Percentiles rank a stretch among this genome's conserved stretches.
Conservation (phyloP, 148 eudicot species). For the Silene conica region DNA sequence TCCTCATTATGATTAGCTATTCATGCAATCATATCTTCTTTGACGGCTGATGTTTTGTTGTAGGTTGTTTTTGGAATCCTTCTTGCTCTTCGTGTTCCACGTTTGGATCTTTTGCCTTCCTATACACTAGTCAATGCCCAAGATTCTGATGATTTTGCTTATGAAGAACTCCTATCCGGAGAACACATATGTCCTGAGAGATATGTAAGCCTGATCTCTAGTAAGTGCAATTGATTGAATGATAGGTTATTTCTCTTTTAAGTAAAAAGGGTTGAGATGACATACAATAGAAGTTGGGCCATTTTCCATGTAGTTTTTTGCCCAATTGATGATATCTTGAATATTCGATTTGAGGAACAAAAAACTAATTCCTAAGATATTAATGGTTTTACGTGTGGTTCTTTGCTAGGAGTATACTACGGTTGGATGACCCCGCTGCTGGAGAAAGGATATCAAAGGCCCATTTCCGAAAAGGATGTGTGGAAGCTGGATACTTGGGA, state of each 20-base stretch:
- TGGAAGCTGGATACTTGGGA: slow-evolving; percentile 90
- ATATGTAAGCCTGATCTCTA: slow-evolving; percentile 50
- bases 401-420: slow-evolving; percentile 2
- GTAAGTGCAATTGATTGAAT: slow-evolving; percentile 33
- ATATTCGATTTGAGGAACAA: too few relatives aligned
- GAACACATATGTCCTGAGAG: slow-evolving; percentile 79
- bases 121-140: slow-evolving; percentile 45
- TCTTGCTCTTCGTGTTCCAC: slow-evolving; percentile 3
- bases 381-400: not conserved
- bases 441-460: slow-evolving; percentile 55
- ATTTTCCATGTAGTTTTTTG: not conserved
- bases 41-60: not conserved
- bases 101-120: slow-evolving; percentile 41
- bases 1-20: not conserved
- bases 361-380: too few relatives aligned
- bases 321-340: too few relatives aligned
- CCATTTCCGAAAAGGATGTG: slow-evolving; percentile 78
- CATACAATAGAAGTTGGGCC: not conserved
- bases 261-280: not conserved
- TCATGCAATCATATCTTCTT: not conserved
- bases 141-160: slow-evolving; percentile 43
- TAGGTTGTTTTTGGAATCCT: slow-evolving; percentile 9
- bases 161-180: slow-evolving; percentile 72
- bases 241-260: not conserved
- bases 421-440: slow-evolving; percentile 6